phyloP scores from a whole-genome alignment of 2,329 filamentous ascomycete species.

The Neurospora sp. region DNA sequence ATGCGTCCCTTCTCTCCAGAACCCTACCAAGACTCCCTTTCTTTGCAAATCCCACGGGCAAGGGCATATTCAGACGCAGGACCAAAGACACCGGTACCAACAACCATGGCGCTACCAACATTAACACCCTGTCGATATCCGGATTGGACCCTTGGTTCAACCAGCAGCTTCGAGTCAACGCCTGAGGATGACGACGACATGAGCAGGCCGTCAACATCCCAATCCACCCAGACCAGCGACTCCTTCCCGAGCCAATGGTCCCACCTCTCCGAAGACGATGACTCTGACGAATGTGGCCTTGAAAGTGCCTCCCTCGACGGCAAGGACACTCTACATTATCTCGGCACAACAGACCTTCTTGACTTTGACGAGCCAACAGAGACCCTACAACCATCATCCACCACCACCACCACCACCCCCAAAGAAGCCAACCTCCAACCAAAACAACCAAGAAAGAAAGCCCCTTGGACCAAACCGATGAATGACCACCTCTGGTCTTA shows the following conservation, averaged over 20 bases:
- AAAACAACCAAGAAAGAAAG: slow-evolving; percentile 28
- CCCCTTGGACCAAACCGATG: slow-evolving; percentile 56
- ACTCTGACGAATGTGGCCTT: slow-evolving; percentile 36
- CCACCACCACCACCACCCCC: neutral
- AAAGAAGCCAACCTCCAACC: slow-evolving; percentile 17
- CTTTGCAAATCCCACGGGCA: slow-evolving; percentile 21
- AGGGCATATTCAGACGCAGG: slow-evolving; percentile 34
- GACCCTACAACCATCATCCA: neutral
- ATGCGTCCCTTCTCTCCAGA: slow-evolving; percentile 26
- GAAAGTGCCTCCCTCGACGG: slow-evolving; percentile 26
- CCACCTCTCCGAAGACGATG: slow-evolving; percentile 44
- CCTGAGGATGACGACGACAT: slow-evolving; percentile 44
- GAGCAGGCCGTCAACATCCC: slow-evolving; percentile 49
- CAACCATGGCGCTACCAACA: slow-evolving; percentile 28
- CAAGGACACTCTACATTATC: slow-evolving; percentile 20
- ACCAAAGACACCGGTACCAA: slow-evolving; percentile 48
- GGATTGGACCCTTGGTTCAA: slow-evolving; percentile 49
- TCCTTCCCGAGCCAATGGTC: slow-evolving; percentile 49
- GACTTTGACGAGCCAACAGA: slow-evolving; percentile 3
- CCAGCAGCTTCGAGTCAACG: slow-evolving; percentile 44
- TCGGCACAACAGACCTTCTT: slow-evolving; percentile 5
- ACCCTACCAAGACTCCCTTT: slow-evolving; percentile 8
- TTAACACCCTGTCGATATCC: slow-evolving; percentile 40
- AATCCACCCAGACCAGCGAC: slow-evolving; percentile 47
- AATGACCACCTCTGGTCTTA: slow-evolving; percentile 56